Conservation (phyloP, 495 filamentous ascomycete species). For the Hypomontagnella submonticulosa region DNA sequence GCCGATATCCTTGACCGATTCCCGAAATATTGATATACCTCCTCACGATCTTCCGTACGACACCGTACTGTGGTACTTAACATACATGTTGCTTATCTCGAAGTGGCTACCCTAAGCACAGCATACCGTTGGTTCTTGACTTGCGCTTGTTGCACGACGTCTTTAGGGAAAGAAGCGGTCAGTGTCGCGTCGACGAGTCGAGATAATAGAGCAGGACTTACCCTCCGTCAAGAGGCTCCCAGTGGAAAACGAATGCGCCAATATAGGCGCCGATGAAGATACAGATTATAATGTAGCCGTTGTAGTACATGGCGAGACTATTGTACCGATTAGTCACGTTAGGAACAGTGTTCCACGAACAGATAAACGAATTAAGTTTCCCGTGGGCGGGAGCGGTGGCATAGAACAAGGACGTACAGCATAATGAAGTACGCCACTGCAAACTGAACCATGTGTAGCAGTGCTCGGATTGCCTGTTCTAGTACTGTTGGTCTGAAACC, state of each 20-base stretch:
- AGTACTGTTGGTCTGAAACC: slow-evolving; percentile 58
- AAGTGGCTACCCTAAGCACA: slow-evolving; percentile 20
- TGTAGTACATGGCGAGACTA: slow-evolving; percentile 31
- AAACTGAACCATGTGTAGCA: slow-evolving; percentile 73
- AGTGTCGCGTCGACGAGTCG: slow-evolving; percentile 1
- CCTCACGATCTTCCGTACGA: not conserved
- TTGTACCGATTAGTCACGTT: slow-evolving; percentile 4
- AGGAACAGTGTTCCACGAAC: no score
- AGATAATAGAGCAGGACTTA: not conserved
- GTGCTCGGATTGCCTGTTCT: slow-evolving; percentile 69
- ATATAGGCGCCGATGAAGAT: slow-evolving; percentile 61
- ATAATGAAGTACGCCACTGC: slow-evolving; percentile 80
- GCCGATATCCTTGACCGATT: not conserved
- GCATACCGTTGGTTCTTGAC: slow-evolving; percentile 30
- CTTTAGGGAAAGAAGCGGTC: slow-evolving; percentile 11
- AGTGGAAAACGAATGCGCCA: slow-evolving; percentile 69
- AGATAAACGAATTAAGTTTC: not conserved
- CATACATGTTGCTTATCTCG: not conserved
- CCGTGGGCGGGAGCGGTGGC: not conserved
- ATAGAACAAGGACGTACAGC: slow-evolving; percentile 51
- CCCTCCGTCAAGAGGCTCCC: slow-evolving; percentile 54
- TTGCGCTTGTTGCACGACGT: slow-evolving; percentile 27
- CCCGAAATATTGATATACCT: not conserved
- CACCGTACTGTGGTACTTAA: slow-evolving; percentile 8
- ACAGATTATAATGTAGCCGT: slow-evolving; percentile 40